Evolutionary conservation across 1,284 basidiomycete species (phyloP).

Genomic region (Coniferiporia weirii): DNA sequence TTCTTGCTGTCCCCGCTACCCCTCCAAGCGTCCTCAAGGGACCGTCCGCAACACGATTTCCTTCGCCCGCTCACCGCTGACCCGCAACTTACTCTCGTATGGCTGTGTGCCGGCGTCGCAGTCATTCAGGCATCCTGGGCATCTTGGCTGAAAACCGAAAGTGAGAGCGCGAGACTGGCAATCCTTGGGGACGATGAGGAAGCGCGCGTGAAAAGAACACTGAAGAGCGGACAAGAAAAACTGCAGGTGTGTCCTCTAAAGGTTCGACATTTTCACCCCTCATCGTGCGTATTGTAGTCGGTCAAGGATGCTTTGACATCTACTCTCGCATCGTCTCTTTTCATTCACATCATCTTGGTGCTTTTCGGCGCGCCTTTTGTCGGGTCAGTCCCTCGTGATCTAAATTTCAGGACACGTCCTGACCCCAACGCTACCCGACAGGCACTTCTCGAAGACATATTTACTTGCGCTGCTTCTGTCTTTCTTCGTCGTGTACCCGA

Average conservation of each 20-base stretch:
- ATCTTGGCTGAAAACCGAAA: conserved; percentile 56
- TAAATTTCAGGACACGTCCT: conserved; percentile 12
- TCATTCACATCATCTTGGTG: conserved; percentile 47
- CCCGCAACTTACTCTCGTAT: conserved; percentile 56
- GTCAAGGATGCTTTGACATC: conserved; percentile 46
- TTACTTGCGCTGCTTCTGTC: conserved; percentile 67
- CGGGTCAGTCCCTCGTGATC: conserved; percentile 37
- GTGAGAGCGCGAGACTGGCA: conserved; percentile 23
- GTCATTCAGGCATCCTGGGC: conserved; percentile 74
- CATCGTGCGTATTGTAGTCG: conserved; percentile 31
- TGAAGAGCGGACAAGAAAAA: conserved; percentile 25
- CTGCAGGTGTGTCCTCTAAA: conserved; percentile 26
- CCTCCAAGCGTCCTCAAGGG: conserved; percentile 39
- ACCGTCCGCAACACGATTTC: conserved; percentile 62
- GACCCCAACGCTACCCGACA: conserved; percentile 24
- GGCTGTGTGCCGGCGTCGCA: conserved; percentile 52
- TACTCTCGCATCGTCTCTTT: conserved; percentile 46
- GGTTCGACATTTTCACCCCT: not conserved
- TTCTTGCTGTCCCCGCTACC: conserved; percentile 37
- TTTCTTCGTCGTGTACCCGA: conserved; percentile 60
- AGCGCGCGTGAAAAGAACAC: conserved; percentile 28
- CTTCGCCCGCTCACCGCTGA: conserved; percentile 61
- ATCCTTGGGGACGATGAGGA: conserved; percentile 21
- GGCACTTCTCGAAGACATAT: conserved; percentile 54
- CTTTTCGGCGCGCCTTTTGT: conserved; percentile 74